A percentile compares a stretch with the other conserved stretches of the same genome.
phyloP scores from a whole-genome alignment of 352 stramenopile genomes.

The Phytophthora podocarpi region DNA sequence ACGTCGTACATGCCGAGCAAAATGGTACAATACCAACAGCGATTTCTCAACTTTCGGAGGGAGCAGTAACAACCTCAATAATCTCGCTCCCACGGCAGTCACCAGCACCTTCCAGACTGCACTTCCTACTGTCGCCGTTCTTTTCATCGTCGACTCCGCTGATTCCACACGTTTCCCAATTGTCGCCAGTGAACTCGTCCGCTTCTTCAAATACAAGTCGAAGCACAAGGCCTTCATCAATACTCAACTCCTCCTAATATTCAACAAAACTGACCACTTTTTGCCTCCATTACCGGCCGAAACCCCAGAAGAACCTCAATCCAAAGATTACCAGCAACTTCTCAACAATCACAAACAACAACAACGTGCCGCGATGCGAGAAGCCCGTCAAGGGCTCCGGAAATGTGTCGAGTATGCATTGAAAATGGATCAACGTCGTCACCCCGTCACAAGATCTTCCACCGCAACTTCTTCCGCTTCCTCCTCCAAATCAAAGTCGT shows the following conservation, averaged over 20 bases:
- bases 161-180: slow-evolving; percentile 55
- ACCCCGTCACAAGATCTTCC: slow-evolving; percentile 26
- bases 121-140: slow-evolving; percentile 45
- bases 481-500: slow-evolving; percentile 9
- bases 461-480: background rate
- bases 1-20: slow-evolving; percentile 33
- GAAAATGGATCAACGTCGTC: slow-evolving; percentile 43
- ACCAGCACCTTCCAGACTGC: slow-evolving; percentile 8
- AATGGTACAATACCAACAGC: slow-evolving; percentile 38
- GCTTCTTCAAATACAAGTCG: slow-evolving; percentile 47
- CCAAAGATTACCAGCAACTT: slow-evolving; percentile 30
- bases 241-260: slow-evolving; percentile 50
- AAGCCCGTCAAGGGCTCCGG: slow-evolving; percentile 53
- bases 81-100: slow-evolving; percentile 10
- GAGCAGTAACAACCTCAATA: slow-evolving; percentile 29
- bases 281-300: slow-evolving; percentile 6
- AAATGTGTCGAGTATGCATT: slow-evolving; percentile 58
- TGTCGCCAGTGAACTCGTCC: slow-evolving; percentile 54
- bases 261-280: slow-evolving; percentile 65
- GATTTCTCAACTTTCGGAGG: slow-evolving; percentile 14
- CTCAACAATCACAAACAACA: slow-evolving; percentile 25
- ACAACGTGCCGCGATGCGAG: slow-evolving; percentile 35
- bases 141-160: slow-evolving; percentile 60
- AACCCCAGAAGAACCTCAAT: slow-evolving; percentile 20
- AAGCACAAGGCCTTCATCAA: slow-evolving; percentile 33